These are phyloP conservation scores for apple (Malus domestica) DNA, from an alignment of 306 rosid genomes.

Conservation along the genomic window DNA sequence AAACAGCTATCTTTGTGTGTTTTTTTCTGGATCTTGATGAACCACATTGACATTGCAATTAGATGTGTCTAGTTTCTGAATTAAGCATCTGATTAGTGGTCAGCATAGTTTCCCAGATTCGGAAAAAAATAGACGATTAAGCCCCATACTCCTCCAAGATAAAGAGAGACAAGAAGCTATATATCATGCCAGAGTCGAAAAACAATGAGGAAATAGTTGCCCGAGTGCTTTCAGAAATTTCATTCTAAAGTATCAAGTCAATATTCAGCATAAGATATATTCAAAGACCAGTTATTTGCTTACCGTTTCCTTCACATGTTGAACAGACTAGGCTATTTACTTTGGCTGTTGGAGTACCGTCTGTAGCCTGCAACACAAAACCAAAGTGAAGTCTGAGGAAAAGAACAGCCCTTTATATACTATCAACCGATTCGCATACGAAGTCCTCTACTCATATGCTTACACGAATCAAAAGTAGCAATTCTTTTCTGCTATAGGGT, in stretches of 20 bases:
- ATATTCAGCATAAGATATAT: neutral
- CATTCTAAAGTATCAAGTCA: neutral
- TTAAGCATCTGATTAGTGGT: neutral
- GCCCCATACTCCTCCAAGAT: neutral
- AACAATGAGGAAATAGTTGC: neutral
- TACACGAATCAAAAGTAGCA: neutral
- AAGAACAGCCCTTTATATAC: neutral
- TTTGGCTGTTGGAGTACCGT: slow-evolving; percentile 32
- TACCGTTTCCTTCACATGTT: slow-evolving; percentile 88
- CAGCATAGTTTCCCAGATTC: neutral
- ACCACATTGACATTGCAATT: neutral
- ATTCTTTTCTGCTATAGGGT: neutral
- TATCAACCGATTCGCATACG: neutral
- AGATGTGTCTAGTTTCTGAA: neutral
- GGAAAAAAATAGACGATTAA: neutral
- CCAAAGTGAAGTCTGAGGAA: slow-evolving; percentile 8
- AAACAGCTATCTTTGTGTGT: neutral
- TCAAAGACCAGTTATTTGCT: slow-evolving; percentile 15
- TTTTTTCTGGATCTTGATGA: neutral
- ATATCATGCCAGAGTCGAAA: neutral
- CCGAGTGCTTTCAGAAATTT: neutral
- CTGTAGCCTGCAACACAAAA: slow-evolving; percentile 65
- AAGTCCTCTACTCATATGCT: neutral
- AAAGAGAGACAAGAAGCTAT: neutral
- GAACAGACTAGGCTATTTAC: slow-evolving; percentile 55